A percentile compares a stretch with the other conserved stretches of the same genome.
These are phyloP conservation scores for Luzula sylvatica DNA, from an alignment of 176 grass and related monocot genomes.

Conservation along the genomic window DNA sequence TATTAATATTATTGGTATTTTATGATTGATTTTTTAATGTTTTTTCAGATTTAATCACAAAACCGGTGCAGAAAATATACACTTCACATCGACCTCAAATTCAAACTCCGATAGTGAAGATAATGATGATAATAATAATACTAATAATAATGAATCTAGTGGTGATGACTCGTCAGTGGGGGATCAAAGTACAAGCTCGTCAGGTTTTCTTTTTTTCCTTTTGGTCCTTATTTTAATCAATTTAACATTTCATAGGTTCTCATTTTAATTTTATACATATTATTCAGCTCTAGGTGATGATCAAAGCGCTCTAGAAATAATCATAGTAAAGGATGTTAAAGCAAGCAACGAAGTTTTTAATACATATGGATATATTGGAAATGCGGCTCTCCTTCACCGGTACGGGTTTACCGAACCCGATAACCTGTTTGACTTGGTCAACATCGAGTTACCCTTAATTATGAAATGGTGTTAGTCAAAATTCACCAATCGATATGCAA, in stretches of 20 bases:
- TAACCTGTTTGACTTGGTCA: constrained; percentile 76
- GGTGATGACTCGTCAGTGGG: constrained; percentile 31
- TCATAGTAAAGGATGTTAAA: constrained; percentile 54
- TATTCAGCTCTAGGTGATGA: constrained; percentile 20
- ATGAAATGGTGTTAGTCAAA: constrained; percentile 52
- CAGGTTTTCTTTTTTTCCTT: constrained; percentile 33
- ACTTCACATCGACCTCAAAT: constrained; percentile 36
- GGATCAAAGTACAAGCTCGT: constrained; percentile 27
- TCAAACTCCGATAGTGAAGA: constrained; percentile 41
- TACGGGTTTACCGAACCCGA: constrained; percentile 86
- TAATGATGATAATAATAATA: constrained; percentile 1
- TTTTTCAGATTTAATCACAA: constrained; percentile 87
- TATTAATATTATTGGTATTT: neutral
- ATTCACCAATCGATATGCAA: constrained; percentile 41
- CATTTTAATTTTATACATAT: neutral
- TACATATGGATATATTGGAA: constrained; percentile 82
- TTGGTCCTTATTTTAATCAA: neutral
- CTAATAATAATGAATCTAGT: constrained; percentile 8
- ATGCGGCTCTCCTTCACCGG: constrained; percentile 87
- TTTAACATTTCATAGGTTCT: neutral
- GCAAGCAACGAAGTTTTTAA: constrained; percentile 83
- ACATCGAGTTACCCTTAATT: constrained; percentile 63
- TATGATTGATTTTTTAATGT: constrained; percentile 1
- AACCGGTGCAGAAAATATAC: constrained; percentile 77
- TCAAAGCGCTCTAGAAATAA: constrained; percentile 68